A percentile compares a stretch with the other conserved stretches of the same genome.
Conservation (phyloP, 1,284 basidiomycete genomes). For the Bjerkandera adusta region DNA sequence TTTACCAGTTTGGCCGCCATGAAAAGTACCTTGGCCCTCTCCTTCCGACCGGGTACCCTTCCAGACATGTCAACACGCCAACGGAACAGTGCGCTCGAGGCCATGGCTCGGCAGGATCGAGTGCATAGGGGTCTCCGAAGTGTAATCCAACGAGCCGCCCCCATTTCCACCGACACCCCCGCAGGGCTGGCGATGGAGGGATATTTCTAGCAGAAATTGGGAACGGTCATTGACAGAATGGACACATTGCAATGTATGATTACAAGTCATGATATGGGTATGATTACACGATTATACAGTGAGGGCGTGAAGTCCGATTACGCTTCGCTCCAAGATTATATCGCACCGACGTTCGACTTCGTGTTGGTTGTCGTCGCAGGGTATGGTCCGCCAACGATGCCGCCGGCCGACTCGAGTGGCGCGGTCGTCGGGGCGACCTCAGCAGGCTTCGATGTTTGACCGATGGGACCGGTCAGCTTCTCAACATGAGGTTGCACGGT, state of each 20-base stretch:
- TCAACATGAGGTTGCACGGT: conserved; percentile 30
- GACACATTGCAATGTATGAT: neutral
- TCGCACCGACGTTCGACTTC: conserved; percentile 19
- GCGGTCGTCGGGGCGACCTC: conserved; percentile 38
- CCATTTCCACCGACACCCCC: too few species aligned
- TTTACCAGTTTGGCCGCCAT: too few species aligned
- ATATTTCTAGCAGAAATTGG: too few species aligned
- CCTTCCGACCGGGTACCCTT: too few species aligned
- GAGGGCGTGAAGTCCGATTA: neutral
- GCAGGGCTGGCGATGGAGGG: too few species aligned
- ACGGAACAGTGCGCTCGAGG: too few species aligned
- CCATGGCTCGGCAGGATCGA: too few species aligned
- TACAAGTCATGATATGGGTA: neutral
- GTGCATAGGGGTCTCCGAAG: too few species aligned
- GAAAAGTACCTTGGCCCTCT: too few species aligned
- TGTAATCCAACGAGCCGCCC: too few species aligned
- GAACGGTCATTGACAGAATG: neutral
- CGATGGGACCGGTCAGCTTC: conserved; percentile 14
- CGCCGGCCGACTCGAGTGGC: conserved; percentile 40
- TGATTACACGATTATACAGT: neutral
- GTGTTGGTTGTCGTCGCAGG: conserved; percentile 25
- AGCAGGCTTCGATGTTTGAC: conserved; percentile 26
- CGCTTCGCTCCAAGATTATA: conserved; percentile 4
- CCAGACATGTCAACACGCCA: too few species aligned
- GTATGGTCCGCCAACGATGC: conserved; percentile 37